Conservation (phyloP, 441 rosid species). For the Hura crepitans region DNA sequence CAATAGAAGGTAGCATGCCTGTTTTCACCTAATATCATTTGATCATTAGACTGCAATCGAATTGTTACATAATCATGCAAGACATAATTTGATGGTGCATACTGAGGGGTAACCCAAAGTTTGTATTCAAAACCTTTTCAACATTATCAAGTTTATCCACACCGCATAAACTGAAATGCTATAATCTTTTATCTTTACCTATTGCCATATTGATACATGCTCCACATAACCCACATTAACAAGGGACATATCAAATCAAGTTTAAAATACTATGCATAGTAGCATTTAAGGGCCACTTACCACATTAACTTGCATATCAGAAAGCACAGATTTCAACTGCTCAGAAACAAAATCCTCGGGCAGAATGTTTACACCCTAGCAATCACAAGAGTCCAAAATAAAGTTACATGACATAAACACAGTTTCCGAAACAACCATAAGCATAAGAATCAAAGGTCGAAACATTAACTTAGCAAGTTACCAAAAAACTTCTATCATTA, state of each 20-base stretch:
- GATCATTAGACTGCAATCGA: constrained; percentile 13
- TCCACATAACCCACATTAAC: background rate
- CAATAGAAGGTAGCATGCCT: constrained; percentile 84
- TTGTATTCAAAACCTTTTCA: background rate
- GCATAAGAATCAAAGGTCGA: background rate
- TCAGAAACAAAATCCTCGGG: constrained; percentile 48
- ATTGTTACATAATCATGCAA: background rate
- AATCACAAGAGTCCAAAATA: background rate
- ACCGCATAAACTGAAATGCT: background rate
- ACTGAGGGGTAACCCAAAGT: background rate
- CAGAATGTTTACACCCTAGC: constrained; percentile 46
- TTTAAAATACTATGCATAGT: background rate
- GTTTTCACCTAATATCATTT: constrained; percentile 67
- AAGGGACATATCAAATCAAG: background rate
- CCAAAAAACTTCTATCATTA: too few species aligned
- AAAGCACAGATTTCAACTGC: constrained; percentile 64
- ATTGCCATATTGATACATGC: background rate
- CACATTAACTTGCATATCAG: constrained; percentile 74
- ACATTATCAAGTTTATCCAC: background rate
- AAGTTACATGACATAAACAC: background rate
- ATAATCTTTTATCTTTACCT: background rate
- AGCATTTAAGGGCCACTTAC: constrained; percentile 31
- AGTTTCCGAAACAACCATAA: background rate
- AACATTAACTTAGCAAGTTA: background rate
- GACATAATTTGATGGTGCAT: background rate